Base-by-base conservation (phyloP, 1,284 basidiomycete genomes). In the Stygiomarasmius scandens region DNA sequence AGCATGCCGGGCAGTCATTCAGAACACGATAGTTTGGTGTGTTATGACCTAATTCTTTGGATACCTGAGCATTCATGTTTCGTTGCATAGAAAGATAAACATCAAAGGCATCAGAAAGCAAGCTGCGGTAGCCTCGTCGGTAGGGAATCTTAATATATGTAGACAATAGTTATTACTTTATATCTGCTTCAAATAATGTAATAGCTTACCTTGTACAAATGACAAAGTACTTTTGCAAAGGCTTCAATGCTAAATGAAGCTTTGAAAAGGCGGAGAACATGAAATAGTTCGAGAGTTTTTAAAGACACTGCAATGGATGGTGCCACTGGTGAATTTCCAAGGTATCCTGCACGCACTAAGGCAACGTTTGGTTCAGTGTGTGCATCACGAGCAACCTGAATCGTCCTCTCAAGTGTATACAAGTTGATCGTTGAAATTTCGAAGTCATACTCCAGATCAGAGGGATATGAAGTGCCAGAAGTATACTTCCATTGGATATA, bases 1-100 rank as follows among this genome's bases (percentile, higher is more conserved):
- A 20, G 32, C 49, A 51, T 36, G 49, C 27, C 9, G 49, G 49
- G 23, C 49, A 51, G 19, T 20, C 36, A 23, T 51, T 51, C 4
- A 36, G 27, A 16, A 34, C 49, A 38, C 29, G 49, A 34, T 51
- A 51, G 20, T 51, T 22, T 19, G 32, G 49, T 12, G 16, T 9
- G 23, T 51, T 14, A 22, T 51, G 49, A 6, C 49, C 49, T 36
- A 51, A 23, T 38, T 51, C 48, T 16, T 34, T 9, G 11, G 48
- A 23, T 10, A 49, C 25, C 11, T 14, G 48, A n/a, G 2, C 9
- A 20, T 49, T 24, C 24, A 49, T 20, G 2, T 27, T 23, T 2
- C 48, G 24, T 5, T 3, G 25, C 10, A 49, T 49, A 10, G 48
- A 2, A 29, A 49, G 48, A 14, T 49, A 49, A 16, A 49, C 16